Percentiles rank a stretch among this genome's conserved stretches.
Evolutionary conservation across 306 rosid species (phyloP).

Genomic region (Pterocarpus santalinus): DNA sequence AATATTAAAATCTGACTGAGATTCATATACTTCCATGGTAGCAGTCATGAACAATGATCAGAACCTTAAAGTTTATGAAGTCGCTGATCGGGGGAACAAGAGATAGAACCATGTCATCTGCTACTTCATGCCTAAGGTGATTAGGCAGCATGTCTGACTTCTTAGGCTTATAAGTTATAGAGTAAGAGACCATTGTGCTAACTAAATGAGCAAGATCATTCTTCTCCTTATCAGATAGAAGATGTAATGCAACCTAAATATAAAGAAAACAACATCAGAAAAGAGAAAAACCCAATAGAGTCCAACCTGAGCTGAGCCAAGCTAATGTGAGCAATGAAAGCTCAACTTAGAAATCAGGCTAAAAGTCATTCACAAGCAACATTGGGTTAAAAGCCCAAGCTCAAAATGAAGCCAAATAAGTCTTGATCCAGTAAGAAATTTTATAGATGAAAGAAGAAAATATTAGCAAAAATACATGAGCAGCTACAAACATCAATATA

Average conservation of each 20-base stretch:
- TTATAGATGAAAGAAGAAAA: background rate
- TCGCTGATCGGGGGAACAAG: constrained; percentile 78
- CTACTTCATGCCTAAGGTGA: constrained; percentile 60
- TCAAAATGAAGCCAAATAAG: constrained; percentile 23
- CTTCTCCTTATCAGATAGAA: constrained; percentile 84
- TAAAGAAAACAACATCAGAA: constrained; percentile 48
- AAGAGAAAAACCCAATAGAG: background rate
- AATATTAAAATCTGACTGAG: constrained; percentile 37
- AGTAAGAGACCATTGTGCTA: constrained; percentile 82
- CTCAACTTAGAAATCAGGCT: constrained; percentile 32
- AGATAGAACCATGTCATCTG: constrained; percentile 61
- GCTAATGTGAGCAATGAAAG: constrained; percentile 31
- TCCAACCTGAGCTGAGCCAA: constrained; percentile 26
- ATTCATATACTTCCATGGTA: constrained; percentile 28
- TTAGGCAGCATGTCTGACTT: constrained; percentile 60
- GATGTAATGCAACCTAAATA: constrained; percentile 76
- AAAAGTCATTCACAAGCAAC: constrained; percentile 29
- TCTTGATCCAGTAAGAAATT: background rate
- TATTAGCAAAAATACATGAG: constrained; percentile 10
- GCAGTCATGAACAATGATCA: constrained; percentile 46
- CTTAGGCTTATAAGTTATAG: constrained; percentile 69
- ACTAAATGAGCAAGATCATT: constrained; percentile 75
- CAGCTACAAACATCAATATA: constrained; percentile 18
- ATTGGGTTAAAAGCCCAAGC: constrained; percentile 17
- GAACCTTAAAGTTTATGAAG: constrained; percentile 82